Base-by-base conservation (phyloP, 805 yeast species). In the Candida hungchunana region DNA sequence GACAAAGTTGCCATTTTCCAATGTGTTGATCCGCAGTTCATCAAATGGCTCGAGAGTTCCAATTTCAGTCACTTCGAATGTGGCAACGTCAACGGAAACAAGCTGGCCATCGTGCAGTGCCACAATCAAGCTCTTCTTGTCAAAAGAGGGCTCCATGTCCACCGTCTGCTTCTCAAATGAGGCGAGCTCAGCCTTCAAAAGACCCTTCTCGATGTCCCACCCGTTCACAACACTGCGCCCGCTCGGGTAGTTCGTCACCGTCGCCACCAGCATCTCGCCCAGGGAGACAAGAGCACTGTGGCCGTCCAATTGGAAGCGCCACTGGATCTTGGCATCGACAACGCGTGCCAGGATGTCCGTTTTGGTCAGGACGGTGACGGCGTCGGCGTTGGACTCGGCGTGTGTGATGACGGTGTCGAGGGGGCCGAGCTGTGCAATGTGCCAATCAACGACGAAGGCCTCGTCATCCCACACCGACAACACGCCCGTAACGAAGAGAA, bases 371-470 rank as follows among this genome's bases (percentile, higher is more conserved):
- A 63, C 38, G 14, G 59, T 40, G 15, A 60, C 29, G 11, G 42
- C 15, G 11, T 34, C 40, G 6, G 8, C 39, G 17, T 22, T 17
- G 15, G 28, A 19, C 25, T 46, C 33, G 20, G 32, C 30, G 40
- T 48, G 39, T 6, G 46, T 26, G 2, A 52, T 30, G 14, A 48
- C 43, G 2, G 27, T 26, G 14, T 47, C 36, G 30, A 69, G 59
- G 6, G 51, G 46, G 1, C 80, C 80, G 19, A 72, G 54, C 32
- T 65, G 67, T 20, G 60, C 62, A 7, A 65, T 53, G 30, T 74
- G 69, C 80, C 81, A 77, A 46, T 79, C 85, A 22, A 62, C 61
- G 13, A 56, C 56, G 50, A 69, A 74, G 0, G 79, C 77, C 41
- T 76, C 79, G 35, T 76, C 81, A 18, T 66, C 57, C 44, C 58